Percentiles rank a stretch among this genome's conserved stretches.
These are phyloP conservation scores for Kernera saxatilis DNA, from an alignment of 345 rosid species.

Conservation along the genomic window DNA sequence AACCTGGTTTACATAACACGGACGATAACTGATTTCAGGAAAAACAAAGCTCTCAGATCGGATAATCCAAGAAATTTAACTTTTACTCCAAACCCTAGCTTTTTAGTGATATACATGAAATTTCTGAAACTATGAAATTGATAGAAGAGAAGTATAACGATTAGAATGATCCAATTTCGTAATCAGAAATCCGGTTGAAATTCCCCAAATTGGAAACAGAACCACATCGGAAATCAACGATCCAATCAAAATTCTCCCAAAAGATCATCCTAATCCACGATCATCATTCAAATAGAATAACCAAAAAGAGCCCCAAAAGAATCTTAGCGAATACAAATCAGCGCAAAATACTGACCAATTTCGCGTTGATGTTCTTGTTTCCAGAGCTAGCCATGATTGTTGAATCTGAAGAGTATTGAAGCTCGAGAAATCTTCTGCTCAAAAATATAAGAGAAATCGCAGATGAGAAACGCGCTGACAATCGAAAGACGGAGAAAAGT, in stretches of 20 bases:
- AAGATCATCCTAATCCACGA: background rate
- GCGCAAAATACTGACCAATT: slow-evolving; percentile 12
- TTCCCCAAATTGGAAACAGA: background rate
- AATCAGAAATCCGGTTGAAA: background rate
- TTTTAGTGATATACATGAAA: background rate
- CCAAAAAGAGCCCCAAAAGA: background rate
- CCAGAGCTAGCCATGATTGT: slow-evolving; percentile 27
- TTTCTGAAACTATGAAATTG: background rate
- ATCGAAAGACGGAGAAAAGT: slow-evolving; percentile 8
- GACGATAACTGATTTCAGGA: background rate
- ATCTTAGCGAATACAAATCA: background rate
- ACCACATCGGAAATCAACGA: background rate
- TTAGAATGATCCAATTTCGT: background rate
- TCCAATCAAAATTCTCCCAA: background rate
- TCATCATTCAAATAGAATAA: background rate
- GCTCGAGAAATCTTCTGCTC: background rate
- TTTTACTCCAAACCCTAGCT: slow-evolving; percentile 20
- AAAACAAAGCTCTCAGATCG: slow-evolving; percentile 3
- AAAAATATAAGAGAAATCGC: background rate
- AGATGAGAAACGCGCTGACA: slow-evolving; percentile 9
- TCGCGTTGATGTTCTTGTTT: slow-evolving; percentile 37
- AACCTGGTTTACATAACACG: background rate
- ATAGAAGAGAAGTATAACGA: background rate
- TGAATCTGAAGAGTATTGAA: slow-evolving; percentile 8
- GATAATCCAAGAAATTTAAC: background rate